Evolutionary conservation across 2,329 filamentous ascomycete genomes (phyloP).

Genomic region (Cordyceps javanica): DNA sequence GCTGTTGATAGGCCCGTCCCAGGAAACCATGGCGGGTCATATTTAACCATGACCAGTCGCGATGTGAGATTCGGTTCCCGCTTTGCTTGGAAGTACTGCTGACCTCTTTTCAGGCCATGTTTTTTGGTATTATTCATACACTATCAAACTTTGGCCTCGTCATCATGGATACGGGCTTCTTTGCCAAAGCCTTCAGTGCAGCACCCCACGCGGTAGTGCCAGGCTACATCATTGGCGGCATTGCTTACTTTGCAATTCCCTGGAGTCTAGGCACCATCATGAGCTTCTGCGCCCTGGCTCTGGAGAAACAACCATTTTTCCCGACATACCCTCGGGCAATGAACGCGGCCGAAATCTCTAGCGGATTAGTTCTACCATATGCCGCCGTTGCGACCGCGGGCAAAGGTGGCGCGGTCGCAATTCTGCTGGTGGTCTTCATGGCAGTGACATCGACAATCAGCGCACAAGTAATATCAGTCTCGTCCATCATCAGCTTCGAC

Average conservation of each 20-base stretch:
- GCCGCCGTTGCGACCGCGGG: slow-evolving; percentile 64
- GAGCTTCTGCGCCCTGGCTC: slow-evolving; percentile 39
- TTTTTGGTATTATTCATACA: slow-evolving; percentile 44
- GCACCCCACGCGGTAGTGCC: slow-evolving; percentile 41
- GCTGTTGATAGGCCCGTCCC: slow-evolving; percentile 37
- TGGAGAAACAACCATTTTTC: slow-evolving; percentile 42
- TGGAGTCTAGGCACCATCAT: slow-evolving; percentile 47
- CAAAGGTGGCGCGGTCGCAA: slow-evolving; percentile 62
- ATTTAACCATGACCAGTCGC: slow-evolving; percentile 50
- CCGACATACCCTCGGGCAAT: slow-evolving; percentile 52
- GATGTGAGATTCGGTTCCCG: slow-evolving; percentile 23
- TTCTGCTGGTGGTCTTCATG: slow-evolving; percentile 68
- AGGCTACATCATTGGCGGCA: slow-evolving; percentile 46
- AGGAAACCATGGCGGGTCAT: slow-evolving; percentile 48
- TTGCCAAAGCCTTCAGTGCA: slow-evolving; percentile 46
- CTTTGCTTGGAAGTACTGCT: neutral
- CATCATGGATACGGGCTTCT: slow-evolving; percentile 49
- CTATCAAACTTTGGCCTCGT: slow-evolving; percentile 46
- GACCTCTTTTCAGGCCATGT: slow-evolving; percentile 30
- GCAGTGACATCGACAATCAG: slow-evolving; percentile 58
- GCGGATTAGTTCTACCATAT: slow-evolving; percentile 64
- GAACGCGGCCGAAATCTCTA: slow-evolving; percentile 54
- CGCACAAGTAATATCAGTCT: slow-evolving; percentile 47
- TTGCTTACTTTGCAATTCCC: slow-evolving; percentile 48
- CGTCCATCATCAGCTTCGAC: slow-evolving; percentile 48